Base-by-base conservation (phyloP, 768 basidiomycete genomes). In the Hygrophoropsis aurantiaca region DNA sequence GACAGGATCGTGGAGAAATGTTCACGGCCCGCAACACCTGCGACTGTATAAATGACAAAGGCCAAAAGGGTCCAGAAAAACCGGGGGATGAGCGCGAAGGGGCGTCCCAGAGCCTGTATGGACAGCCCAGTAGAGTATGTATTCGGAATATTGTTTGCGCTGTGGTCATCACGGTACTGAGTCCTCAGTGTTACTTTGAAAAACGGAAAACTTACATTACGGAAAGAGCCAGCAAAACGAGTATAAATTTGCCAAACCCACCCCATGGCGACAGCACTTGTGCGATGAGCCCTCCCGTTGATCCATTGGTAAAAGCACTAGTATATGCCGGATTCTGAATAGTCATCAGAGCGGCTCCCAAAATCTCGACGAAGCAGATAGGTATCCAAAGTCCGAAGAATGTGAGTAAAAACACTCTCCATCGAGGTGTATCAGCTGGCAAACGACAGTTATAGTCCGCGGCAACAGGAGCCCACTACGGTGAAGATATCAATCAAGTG, bases 401-500 rank as follows among this genome's bases (percentile, higher is more conserved):
- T 0, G 74, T 74, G 37, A 75, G 54, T 21, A 66, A 25, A 59
- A 77, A 75, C 20, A 75, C 66, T 39, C 68, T 68, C 18, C 51
- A 51, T 18, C 64, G 54, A 11, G 67, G 58, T 9, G 69, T 73
- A 45, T 70, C 54, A 2, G 57, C 67, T 1, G 74, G 75, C 0
- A 75, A 62, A 20, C 70, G 61, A 52, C 68, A 71, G 56, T 75
- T 74, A 58, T 73, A 75, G 55, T 77, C 75, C 15, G 74, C 74
- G 4, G 74, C 74, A 5, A 75, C 65, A n/a, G 72, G 68, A 9
- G 71, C 70, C 74, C 70, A 73, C 55, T 65, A 16, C 24, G 20
- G 10, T 4, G 11, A 10, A 1, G 36, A 19, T 44, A 30, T 30
- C 27, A 30, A 30, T 30, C 27, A 13, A 7, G 13, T 13, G 27